A percentile compares a stretch with the other conserved stretches of the same genome.
Conservation (phyloP, 176 grass and related monocot genomes). For the Dendrocalamus sinicus region DNA sequence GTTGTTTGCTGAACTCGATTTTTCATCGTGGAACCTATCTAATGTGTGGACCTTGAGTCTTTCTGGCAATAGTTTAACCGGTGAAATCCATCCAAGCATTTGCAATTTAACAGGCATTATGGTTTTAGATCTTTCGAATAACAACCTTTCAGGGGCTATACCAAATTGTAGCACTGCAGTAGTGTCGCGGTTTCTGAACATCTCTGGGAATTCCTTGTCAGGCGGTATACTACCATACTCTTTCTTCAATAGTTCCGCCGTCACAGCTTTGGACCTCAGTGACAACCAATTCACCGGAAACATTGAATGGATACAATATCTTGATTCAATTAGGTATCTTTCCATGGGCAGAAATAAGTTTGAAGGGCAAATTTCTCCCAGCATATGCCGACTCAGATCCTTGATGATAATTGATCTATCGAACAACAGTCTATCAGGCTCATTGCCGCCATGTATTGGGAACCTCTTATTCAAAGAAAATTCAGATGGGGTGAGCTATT, state of each 20-base stretch:
- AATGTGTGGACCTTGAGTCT: neutral
- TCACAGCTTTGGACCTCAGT: neutral
- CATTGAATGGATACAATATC: neutral
- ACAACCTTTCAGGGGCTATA: slow-evolving; percentile 26
- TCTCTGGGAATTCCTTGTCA: slow-evolving; percentile 30
- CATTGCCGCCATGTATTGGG: slow-evolving; percentile 37
- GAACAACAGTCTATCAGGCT: neutral
- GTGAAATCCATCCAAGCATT: neutral
- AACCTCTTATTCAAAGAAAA: neutral
- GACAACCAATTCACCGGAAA: slow-evolving; percentile 11
- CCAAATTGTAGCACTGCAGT: neutral
- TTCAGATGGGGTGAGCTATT: no score
- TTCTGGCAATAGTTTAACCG: slow-evolving; percentile 12
- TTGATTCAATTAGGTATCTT: neutral
- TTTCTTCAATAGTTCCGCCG: neutral
- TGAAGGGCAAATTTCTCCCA: slow-evolving; percentile 9
- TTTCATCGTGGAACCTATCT: neutral
- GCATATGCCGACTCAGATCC: neutral
- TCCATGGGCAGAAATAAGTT: slow-evolving; percentile 2
- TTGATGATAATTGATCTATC: slow-evolving; percentile 22
- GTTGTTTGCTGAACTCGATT: neutral
- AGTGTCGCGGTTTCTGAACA: neutral
- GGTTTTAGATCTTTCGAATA: slow-evolving; percentile 32
- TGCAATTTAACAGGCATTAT: neutral
- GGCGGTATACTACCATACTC: neutral